Base-by-base conservation (phyloP, 1,284 basidiomycete species). In the Macrocystidia cucumis region DNA sequence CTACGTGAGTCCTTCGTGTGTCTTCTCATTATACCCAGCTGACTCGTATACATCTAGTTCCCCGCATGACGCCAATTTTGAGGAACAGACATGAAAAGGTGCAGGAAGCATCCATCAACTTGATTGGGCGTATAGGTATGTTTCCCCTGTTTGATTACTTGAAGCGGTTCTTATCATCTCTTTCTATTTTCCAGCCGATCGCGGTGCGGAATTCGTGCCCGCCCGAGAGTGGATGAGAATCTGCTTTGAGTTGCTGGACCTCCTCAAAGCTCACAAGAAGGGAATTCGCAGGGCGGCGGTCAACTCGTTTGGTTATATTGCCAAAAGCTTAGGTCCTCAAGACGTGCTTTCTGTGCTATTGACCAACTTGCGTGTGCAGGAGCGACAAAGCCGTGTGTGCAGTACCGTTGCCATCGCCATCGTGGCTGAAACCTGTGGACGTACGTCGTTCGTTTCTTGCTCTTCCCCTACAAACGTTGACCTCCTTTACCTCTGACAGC, bases 151-250 rank as follows among this genome's bases (percentile, higher is more conserved):
- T 13, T 29, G 5, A 1, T 29, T 23, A 31, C 9, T 13, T 13
- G 29, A 26, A 7, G 2, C 11, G 9, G 9, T 19, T 20, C 6
- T 25, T n/a, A 34, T 38, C 5, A 44, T 23, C 29, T 30, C 19
- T 38, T 4, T 12, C 25, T 25, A 12, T 22, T 42, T 35, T 40
- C 19, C 40, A 80, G 93, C 96, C 41, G 96, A 99, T 79, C 91
- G 96, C 57, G 96, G 96, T 41, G 91, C 96, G 25, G 96, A 98
- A 62, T 98, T 91, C 44, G 96, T 98, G 0, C 92, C 92, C 18
- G 95, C 96, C 14, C 80, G 95, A 54, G 96, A 98, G 63, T 98
- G 95, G 95, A 98, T 99, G 96, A 85, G 96, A 53, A 99, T 99
- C 59, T 98, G 96, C 58, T 98, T 98, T 61, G 96, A 99, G 60